Evolutionary conservation across 495 filamentous ascomycete species (phyloP).

Genomic region (Podospora pseudopauciseta): DNA sequence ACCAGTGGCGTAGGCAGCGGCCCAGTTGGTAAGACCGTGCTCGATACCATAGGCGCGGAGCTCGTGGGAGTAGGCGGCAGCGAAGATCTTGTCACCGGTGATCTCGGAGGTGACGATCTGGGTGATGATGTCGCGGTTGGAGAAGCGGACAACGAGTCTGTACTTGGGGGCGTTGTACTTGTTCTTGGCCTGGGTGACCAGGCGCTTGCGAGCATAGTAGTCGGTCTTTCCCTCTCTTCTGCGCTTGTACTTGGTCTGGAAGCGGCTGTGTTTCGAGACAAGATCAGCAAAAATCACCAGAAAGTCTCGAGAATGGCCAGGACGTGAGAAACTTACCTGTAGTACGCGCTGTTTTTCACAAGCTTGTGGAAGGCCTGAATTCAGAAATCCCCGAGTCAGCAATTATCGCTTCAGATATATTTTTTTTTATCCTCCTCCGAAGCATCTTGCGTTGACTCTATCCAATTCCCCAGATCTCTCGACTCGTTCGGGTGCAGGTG

Average conservation of each 20-base stretch:
- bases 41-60: slow-evolving; percentile 93
- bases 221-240: slow-evolving; percentile 97
- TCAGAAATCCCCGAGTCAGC: slow-evolving; percentile 75
- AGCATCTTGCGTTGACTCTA: slow-evolving; percentile 94
- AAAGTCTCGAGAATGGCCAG: background rate
- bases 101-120: slow-evolving; percentile 98
- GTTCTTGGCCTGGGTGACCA: slow-evolving; percentile 99
- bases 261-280: slow-evolving; percentile 66
- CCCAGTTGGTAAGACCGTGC: slow-evolving; percentile 99
- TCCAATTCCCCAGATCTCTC: slow-evolving; percentile 19
- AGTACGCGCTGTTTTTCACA: slow-evolving; percentile 96
- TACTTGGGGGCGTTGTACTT: slow-evolving; percentile 99
- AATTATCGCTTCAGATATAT: slow-evolving; percentile 89
- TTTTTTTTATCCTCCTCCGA: slow-evolving; percentile 55
- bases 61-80: slow-evolving; percentile 93
- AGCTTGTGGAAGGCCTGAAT: slow-evolving; percentile 86
- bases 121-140: slow-evolving; percentile 97
- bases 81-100: slow-evolving; percentile 93
- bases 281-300: slow-evolving; percentile 17
- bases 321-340: slow-evolving; percentile 62
- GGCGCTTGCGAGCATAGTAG: slow-evolving; percentile 99
- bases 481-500: background rate
- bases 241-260: slow-evolving; percentile 99
- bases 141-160: slow-evolving; percentile 99
- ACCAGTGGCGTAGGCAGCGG: slow-evolving; percentile 93